Percentiles rank a stretch among this genome's conserved stretches.
phyloP scores from a whole-genome alignment of 148 eudicot genomes.

The Rhododendron kiyosumense region DNA sequence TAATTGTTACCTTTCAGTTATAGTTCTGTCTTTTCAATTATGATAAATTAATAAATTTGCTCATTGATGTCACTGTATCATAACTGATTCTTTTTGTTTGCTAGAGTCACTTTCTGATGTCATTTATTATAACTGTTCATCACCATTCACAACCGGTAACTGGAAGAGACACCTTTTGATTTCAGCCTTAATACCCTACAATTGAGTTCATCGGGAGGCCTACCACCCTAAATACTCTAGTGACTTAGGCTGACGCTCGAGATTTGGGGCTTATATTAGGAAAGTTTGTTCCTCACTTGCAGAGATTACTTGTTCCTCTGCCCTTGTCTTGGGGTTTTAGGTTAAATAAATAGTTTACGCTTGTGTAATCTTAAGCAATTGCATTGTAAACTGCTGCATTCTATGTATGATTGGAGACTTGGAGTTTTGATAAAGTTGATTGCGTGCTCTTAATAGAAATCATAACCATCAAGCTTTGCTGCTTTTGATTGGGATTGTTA shows the following conservation, averaged over 20 bases:
- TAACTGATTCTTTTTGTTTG: no score
- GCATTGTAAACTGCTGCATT: neutral
- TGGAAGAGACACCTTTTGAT: neutral
- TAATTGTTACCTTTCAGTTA: neutral
- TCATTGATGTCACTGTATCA: neutral
- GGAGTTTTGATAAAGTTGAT: neutral
- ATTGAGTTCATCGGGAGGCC: neutral
- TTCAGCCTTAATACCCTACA: neutral
- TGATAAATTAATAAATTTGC: neutral
- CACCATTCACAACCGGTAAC: neutral
- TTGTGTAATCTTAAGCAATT: neutral
- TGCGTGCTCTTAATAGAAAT: neutral
- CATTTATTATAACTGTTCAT: no score
- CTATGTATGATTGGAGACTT: neutral
- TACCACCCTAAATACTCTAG: neutral
- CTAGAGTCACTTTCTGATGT: no score
- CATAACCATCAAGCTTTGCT: neutral
- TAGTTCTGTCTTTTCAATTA: neutral
- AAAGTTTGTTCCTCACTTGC: neutral
- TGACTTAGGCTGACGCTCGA: neutral
- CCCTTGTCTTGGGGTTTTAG: neutral
- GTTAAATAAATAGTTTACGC: neutral
- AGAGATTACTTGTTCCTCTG: neutral
- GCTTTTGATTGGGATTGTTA: neutral
- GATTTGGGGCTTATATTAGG: neutral